Evolutionary conservation across 257 asterid species (phyloP), one percentile per base, ranked within the genome.

Genomic region (Nicotiana attenuata): DNA sequence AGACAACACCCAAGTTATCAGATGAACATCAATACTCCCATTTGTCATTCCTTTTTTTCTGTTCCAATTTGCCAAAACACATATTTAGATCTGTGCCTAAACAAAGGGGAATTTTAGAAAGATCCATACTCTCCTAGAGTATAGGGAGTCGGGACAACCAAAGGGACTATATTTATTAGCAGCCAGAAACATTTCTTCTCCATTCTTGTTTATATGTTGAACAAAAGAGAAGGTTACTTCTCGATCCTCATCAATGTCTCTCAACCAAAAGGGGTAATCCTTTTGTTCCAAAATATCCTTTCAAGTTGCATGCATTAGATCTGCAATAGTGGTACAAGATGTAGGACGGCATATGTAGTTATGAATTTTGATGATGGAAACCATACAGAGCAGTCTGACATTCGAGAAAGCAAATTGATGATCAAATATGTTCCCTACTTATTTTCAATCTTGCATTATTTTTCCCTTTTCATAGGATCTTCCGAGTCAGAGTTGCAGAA

Each of bases 401-500:
- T 69, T 41, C 1, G 8, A 38, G n/a, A 10, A 69, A 20, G 77
- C 11, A 41, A n/a, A 69, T 69, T 38, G 77, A 69, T 41, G 56
- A 10, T 38, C n/a, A n/a, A 35, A 9, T 11, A 68, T 68, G 11
- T 5, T 17, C 15, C 1, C 15, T 69, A 13, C 60, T 45, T 45
- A 45, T 22, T 71, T 71, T 14, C 78, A 45, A 71, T 71, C 38
- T 71, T 71, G 35, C 60, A 20, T 22, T 41, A 41, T 45, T 7
- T 22, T 69, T 41, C 4, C 53, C 7, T n/a, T 41, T 73, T 73
- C 85, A 56, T 85, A 88, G 96, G 98, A 81, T 87, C 94, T 59
- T 87, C 81, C 53, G 84, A 79, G 78, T 84, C 91, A 15, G 97
- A 93, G 68, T 19, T 88, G 88, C 59, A 79, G 20, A 90, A 84